These are phyloP conservation scores for Ophidiomyces ophidiicola DNA, from an alignment of 2,329 filamentous ascomycete species.

Conservation along the genomic window DNA sequence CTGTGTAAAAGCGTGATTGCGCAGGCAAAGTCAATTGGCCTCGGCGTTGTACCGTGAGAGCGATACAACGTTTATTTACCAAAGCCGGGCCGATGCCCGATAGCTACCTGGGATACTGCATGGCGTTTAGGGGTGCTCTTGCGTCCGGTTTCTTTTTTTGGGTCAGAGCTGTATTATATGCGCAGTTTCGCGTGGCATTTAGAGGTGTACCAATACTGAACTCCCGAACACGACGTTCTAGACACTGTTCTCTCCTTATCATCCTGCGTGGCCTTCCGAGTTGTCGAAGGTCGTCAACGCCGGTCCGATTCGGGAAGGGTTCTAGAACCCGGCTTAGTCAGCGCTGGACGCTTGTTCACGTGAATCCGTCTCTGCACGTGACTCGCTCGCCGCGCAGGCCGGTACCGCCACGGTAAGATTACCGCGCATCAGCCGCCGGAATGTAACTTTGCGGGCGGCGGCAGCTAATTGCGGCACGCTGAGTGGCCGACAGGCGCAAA, in stretches of 20 bases:
- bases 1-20: conserved; percentile 62
- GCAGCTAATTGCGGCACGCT: background rate
- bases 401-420: conserved; percentile 7
- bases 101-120: too few relatives aligned
- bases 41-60: conserved; percentile 56
- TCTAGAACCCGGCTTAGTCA: conserved; percentile 6
- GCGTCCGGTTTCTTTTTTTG: background rate
- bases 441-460: background rate
- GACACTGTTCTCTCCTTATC: background rate
- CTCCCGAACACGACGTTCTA: too few relatives aligned
- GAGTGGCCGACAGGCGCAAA: background rate
- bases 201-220: background rate
- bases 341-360: background rate
- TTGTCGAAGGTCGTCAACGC: too few relatives aligned
- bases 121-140: conserved; percentile 10
- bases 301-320: background rate
- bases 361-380: too few relatives aligned
- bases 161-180: conserved; percentile 1
- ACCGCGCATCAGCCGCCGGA: conserved; percentile 6
- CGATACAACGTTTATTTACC: too few relatives aligned
- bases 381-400: background rate
- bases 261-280: background rate
- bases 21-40: conserved; percentile 63
- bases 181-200: background rate
- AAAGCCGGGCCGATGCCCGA: too few relatives aligned